Evolutionary conservation across 1,284 basidiomycete species (phyloP), one percentile per base, ranked within the genome.

Genomic region (Ganoderma sinense): DNA sequence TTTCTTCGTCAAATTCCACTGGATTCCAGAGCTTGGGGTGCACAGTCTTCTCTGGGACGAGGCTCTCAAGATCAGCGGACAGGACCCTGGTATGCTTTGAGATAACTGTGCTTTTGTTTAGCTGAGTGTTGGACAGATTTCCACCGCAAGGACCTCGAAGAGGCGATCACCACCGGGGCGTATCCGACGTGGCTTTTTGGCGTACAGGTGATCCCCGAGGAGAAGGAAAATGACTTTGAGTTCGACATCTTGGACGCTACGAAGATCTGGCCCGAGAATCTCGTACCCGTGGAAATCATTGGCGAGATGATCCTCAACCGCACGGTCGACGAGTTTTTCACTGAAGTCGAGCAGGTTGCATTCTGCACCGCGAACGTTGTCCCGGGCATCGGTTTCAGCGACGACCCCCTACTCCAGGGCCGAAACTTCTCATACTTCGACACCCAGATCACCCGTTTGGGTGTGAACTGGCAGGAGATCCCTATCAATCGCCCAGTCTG

Each of bases 21-120:
- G 89, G 84, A 88, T 88, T 48, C 93, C 94, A 0, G 90, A 94
- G 78, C 87, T 95, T 23, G 94, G 95, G 26, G 91, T 92, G 5
- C 93, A 96, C 77, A 92, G 89, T 69, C 81, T 96, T n/a, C 83
- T 91, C 14, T 96, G 95, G 94, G 94, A 96, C 71, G 95, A 96
- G 76, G 93, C 93, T 0, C 83, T 96, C 69, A 96, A 96, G 79
- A 87, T 96, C 60, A 78, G 78, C n/a, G 94, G 94, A 1, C 93
- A 93, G 76, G 92, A 94, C 78, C 91, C 92, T 65, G 90, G 87
- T 89, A 71, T 60, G 82, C 71, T 29, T 23, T 16, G 31, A 1
- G 16, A 0, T 31, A 13, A 20, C 4, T 48, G 39, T 41, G 31
- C 18, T 58, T 66, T 39, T 56, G 69, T 39, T 65, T 73, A 51